These are phyloP conservation scores for Phylloporus sp. DNA, from an alignment of 768 basidiomycete species.

Conservation along the genomic window DNA sequence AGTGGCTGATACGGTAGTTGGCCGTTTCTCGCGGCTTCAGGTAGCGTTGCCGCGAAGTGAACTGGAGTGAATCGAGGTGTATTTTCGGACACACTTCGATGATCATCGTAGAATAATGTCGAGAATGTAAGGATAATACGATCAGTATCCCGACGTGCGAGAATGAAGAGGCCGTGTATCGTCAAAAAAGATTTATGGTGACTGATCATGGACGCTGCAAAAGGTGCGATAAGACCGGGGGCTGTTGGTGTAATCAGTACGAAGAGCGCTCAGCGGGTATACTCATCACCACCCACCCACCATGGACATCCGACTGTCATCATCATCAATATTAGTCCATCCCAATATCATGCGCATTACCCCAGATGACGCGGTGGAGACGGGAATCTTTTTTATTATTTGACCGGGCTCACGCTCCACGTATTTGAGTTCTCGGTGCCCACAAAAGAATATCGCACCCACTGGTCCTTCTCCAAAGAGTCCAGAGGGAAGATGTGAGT, in stretches of 20 bases:
- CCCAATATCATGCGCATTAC: neutral
- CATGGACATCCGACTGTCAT: neutral
- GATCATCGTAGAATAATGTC: slow-evolving; percentile 4
- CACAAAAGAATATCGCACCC: neutral
- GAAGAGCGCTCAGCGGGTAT: no score
- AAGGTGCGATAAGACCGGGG: neutral
- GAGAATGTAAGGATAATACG: neutral
- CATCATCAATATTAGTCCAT: neutral
- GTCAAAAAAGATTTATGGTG: slow-evolving; percentile 4
- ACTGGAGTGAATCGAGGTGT: no score
- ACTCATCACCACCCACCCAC: neutral
- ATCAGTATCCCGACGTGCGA: slow-evolving; percentile 1
- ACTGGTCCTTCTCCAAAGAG: neutral
- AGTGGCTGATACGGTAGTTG: no score
- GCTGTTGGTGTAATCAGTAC: neutral
- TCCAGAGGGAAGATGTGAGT: neutral
- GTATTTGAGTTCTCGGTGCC: neutral
- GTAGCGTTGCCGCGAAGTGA: no score
- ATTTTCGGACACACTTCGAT: no score
- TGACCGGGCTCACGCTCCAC: neutral
- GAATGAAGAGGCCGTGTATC: slow-evolving; percentile 9
- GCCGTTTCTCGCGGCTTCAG: no score
- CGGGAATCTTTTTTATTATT: neutral
- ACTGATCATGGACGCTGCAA: slow-evolving; percentile 1
- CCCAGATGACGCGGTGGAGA: neutral